phyloP scores from a whole-genome alignment of 2,329 filamentous ascomycete species.

The Rhinocladiella mackenziei region DNA sequence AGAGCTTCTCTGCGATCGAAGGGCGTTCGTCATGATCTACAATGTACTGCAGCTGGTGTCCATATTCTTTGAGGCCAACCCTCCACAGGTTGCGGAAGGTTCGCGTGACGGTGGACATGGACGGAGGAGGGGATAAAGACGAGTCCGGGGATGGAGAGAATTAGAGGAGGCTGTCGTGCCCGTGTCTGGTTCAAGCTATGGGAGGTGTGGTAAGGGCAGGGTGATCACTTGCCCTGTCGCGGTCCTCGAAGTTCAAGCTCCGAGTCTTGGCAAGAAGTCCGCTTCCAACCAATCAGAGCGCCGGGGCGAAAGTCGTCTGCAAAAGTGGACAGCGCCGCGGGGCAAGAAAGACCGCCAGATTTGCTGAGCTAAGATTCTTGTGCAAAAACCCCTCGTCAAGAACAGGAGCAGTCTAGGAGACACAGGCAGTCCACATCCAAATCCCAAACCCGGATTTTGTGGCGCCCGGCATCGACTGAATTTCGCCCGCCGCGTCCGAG shows the following conservation, averaged over 20 bases:
- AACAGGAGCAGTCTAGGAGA: no score
- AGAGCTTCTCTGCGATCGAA: conserved; percentile 5
- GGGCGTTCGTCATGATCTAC: no score
- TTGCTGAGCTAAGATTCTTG: conserved; percentile 15
- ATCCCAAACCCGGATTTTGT: no score
- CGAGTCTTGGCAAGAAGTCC: background rate
- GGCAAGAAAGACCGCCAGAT: conserved; percentile 2
- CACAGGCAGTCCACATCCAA: no score
- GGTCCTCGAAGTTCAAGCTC: background rate
- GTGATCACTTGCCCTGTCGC: background rate
- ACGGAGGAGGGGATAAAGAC: conserved; percentile 2
- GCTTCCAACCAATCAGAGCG: background rate
- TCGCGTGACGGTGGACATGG: conserved; percentile 86
- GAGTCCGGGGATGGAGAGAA: conserved; percentile 4
- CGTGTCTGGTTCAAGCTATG: background rate
- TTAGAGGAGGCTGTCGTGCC: no score
- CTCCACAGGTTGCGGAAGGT: conserved; percentile 82
- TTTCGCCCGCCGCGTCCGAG: no score
- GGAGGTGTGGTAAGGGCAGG: background rate
- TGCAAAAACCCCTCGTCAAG: conserved; percentile 12
- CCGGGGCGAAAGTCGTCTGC: background rate
- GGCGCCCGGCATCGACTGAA: no score
- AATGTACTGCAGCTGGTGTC: conserved; percentile 71
- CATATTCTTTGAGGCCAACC: conserved; percentile 88
- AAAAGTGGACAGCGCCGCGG: background rate